These are phyloP conservation scores for Hypoxylon trugodes DNA, from an alignment of 495 filamentous ascomycete genomes.

Conservation along the genomic window DNA sequence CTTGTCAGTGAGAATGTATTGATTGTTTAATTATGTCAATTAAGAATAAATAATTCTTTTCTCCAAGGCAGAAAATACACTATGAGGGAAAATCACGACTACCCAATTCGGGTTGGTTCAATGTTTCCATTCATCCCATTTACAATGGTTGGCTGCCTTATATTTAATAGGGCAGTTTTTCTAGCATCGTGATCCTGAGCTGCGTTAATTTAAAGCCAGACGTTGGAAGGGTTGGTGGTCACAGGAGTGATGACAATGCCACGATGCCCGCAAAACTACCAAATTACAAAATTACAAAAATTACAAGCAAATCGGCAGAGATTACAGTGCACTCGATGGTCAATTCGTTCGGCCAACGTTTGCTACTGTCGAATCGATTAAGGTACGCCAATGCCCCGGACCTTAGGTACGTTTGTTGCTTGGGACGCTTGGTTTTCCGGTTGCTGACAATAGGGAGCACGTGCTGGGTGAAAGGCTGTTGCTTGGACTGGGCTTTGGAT, in stretches of 20 bases:
- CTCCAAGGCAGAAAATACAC: not conserved
- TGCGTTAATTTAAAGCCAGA: constrained; percentile 27
- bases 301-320: constrained; percentile 18
- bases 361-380: constrained; percentile 31
- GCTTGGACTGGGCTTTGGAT: constrained; percentile 14
- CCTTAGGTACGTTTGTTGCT: no score
- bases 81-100: constrained; percentile 15
- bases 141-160: constrained; percentile 24
- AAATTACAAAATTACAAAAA: no score
- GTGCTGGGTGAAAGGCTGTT: constrained; percentile 17
- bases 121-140: constrained; percentile 4
- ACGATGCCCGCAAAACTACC: constrained; percentile 25
- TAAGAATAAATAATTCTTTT: constrained; percentile 19
- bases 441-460: constrained; percentile 20
- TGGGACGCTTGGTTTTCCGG: constrained; percentile 19
- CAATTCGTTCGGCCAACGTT: constrained; percentile 28
- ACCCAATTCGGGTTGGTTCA: constrained; percentile 11
- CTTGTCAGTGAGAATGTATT: constrained; percentile 4
- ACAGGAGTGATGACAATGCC: constrained; percentile 35
- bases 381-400: not conserved
- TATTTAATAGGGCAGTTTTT: constrained; percentile 13
- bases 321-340: constrained; percentile 7
- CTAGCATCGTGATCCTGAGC: constrained; percentile 32
- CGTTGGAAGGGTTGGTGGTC: constrained; percentile 23
- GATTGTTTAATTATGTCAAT: constrained; percentile 17